These are phyloP conservation scores for Mycena kentingensis DNA, from an alignment of 768 basidiomycete genomes.

Conservation along the genomic window DNA sequence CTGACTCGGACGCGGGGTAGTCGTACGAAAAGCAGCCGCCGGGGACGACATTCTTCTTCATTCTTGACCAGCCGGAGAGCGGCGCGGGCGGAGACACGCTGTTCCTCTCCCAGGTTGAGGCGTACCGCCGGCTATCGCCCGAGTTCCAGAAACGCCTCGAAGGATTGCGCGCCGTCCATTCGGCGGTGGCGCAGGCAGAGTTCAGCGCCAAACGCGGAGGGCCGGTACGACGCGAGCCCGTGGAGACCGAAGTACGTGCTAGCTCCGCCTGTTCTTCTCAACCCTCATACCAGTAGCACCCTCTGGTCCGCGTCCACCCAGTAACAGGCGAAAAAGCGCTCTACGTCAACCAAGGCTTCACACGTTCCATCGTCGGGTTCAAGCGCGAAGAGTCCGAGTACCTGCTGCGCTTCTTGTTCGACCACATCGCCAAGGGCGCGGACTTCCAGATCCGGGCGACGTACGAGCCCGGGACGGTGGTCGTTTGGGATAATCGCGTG, in stretches of 20 bases:
- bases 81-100: constrained; percentile 53
- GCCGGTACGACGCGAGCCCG: constrained; percentile 51
- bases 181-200: constrained; percentile 55
- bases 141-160: constrained; percentile 60
- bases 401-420: constrained; percentile 55
- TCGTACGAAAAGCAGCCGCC: constrained; percentile 60
- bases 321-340: constrained; percentile 65
- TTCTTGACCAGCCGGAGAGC: constrained; percentile 47
- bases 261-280: not conserved
- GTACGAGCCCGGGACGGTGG: constrained; percentile 56
- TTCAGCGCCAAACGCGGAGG: constrained; percentile 44
- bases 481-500: constrained; percentile 54
- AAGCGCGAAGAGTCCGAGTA: constrained; percentile 57
- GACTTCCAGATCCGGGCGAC: constrained; percentile 53
- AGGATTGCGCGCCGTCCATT: constrained; percentile 58
- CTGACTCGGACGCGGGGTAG: constrained; percentile 22
- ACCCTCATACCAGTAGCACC: constrained; percentile 38
- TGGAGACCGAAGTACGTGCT: constrained; percentile 43
- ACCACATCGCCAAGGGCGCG: constrained; percentile 52
- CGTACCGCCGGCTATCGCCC: constrained; percentile 59
- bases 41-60: constrained; percentile 58
- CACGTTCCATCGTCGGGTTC: constrained; percentile 55
- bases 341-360: constrained; percentile 60
- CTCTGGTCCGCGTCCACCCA: constrained; percentile 59
- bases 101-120: constrained; percentile 59